Base-by-base conservation (phyloP, 2,329 filamentous ascomycete species). In the Colletotrichum navitas region DNA sequence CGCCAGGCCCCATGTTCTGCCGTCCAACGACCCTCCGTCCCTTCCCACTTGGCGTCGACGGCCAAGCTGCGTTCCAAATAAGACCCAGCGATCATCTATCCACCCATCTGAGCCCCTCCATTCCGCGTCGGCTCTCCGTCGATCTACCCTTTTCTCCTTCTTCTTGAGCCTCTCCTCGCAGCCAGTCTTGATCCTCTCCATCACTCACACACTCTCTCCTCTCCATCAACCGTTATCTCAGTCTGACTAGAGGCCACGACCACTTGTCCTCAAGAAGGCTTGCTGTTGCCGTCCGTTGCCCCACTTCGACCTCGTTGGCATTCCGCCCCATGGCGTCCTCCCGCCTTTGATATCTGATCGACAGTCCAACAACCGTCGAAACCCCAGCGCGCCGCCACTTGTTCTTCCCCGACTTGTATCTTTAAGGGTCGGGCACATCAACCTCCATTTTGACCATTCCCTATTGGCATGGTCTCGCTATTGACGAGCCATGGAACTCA, bases 401-500 rank as follows among this genome's bases (percentile, higher is more conserved):
- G 11, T 39, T 12, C 36, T 43, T 41, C 61, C 16, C 54, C 41
- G 55, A 62, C 51, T 47, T 39, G 47, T 45, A n/a, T 43, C 32
- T 32, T 39, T 36, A 29, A 29, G 29, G 34, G 54, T 61, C 45
- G 61, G 64, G 54, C 36, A 64, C 18, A 54, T n/a, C 41, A 32
- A 24, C 67, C 14, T 41, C n/a, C 18, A 32, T 64, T 60, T 60
- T 64, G 69, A 49, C 49, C 34, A 36, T 60, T 61, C 72, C 73
- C 66, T 72, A 71, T 75, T 79, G 82, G 81, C 77, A 84, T 85
- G 83, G 79, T 77, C 76, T 80, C 79, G 80, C 77, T 80, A 82
- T 75, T 81, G 77, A 83, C 81, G 81, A 82, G 80, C 79, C 76
- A 88, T 88, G 86, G 82, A 87, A 74, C 80, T 76, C 75, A 79